phyloP scores from a whole-genome alignment of 768 basidiomycete genomes.

The Vararia minispora region DNA sequence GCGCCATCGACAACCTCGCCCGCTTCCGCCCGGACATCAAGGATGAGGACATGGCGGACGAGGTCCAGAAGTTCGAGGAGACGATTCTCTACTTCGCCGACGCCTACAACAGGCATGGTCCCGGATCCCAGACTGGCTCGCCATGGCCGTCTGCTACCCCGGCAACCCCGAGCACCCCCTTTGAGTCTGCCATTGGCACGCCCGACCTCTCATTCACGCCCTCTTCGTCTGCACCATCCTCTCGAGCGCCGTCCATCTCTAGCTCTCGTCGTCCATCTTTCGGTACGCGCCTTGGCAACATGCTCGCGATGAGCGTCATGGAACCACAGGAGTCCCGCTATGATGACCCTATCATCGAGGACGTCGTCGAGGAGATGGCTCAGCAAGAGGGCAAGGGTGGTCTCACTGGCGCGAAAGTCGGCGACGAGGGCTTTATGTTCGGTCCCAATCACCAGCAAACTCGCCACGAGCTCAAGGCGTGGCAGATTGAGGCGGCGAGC shows the following conservation, averaged over 20 bases:
- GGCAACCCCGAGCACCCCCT: constrained; percentile 24
- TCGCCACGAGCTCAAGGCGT: constrained; percentile 33
- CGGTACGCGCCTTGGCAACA: background rate
- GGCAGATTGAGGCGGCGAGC: constrained; percentile 43
- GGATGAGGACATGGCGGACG: constrained; percentile 42
- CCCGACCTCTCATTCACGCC: constrained; percentile 33
- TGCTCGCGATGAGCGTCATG: background rate
- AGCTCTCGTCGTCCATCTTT: background rate
- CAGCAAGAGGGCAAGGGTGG: too few species aligned
- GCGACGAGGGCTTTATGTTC: too few species aligned
- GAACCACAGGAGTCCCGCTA: background rate
- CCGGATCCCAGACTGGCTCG: constrained; percentile 22
- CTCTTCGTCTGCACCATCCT: too few species aligned
- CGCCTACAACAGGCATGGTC: constrained; percentile 35
- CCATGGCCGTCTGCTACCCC: constrained; percentile 13
- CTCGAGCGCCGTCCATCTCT: too few species aligned
- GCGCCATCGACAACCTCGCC: constrained; percentile 63
- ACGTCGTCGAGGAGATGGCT: background rate
- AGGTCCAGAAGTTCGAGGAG: constrained; percentile 52
- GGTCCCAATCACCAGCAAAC: too few species aligned
- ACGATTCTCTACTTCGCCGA: constrained; percentile 59
- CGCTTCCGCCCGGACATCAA: constrained; percentile 48
- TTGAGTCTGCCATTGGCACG: constrained; percentile 21
- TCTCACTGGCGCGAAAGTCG: too few species aligned
- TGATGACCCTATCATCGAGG: background rate